Percentiles rank a stretch among this genome's conserved stretches.
Conservation (phyloP, 148 eudicot species). For the Fallopia convolvulus region DNA sequence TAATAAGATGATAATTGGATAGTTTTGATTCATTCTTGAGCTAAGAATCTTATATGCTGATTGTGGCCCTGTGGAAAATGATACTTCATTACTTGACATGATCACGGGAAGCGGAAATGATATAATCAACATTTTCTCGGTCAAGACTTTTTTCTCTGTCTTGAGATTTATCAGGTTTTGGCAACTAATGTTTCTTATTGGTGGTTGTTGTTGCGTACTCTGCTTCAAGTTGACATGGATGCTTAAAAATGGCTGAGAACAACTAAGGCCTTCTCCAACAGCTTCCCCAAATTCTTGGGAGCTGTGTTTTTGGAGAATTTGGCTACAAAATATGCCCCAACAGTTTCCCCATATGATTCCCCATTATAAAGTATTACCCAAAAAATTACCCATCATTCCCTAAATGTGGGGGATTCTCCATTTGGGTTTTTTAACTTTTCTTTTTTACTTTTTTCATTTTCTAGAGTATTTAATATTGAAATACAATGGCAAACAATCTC, state of each 20-base stretch:
- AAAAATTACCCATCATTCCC: too few relatives aligned
- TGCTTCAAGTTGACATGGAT: constrained; percentile 72
- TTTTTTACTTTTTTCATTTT: too few relatives aligned
- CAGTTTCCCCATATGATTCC: too few relatives aligned
- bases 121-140: background rate
- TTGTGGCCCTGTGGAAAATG: background rate
- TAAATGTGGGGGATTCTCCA: too few relatives aligned
- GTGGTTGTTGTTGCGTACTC: constrained; percentile 48
- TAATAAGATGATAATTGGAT: background rate
- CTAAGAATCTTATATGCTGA: background rate
- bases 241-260: constrained; percentile 82
- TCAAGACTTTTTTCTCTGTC: background rate
- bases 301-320: too few relatives aligned
- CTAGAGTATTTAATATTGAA: too few relatives aligned
- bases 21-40: background rate
- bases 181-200: constrained; percentile 4
- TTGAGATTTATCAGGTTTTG: background rate
- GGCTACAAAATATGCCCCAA: too few relatives aligned
- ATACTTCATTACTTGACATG: background rate
- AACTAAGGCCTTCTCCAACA: too few relatives aligned
- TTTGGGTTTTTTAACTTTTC: too few relatives aligned
- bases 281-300: too few relatives aligned
- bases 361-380: too few relatives aligned
- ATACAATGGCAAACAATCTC: too few relatives aligned
- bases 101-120: background rate